A percentile compares a stretch with the other conserved stretches of the same genome.
phyloP scores from a whole-genome alignment of 1,139 yeast genomes.

The Candida sojae region DNA sequence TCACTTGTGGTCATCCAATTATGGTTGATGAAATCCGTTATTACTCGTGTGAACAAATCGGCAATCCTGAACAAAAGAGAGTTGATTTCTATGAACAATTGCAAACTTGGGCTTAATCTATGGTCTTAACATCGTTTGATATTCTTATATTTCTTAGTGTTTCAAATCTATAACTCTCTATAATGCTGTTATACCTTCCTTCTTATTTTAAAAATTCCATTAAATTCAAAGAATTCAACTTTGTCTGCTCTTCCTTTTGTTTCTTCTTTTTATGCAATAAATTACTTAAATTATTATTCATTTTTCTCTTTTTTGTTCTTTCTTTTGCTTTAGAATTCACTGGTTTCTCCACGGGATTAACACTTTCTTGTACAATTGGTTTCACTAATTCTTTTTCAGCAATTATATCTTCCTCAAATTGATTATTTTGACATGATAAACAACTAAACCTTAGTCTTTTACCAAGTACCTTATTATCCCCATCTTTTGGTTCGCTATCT shows the following conservation, averaged over 20 bases:
- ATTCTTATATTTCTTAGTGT: too few species aligned
- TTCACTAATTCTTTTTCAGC: conserved; percentile 1
- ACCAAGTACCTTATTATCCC: neutral
- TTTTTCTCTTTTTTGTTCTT: conserved; percentile 31
- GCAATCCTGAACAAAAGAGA: conserved; percentile 18
- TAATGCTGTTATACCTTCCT: too few species aligned
- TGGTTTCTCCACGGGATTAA: neutral
- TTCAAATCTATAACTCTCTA: too few species aligned
- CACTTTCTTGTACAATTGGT: conserved; percentile 9
- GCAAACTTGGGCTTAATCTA: conserved; percentile 7
- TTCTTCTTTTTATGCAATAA: conserved; percentile 47
- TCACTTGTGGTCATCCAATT: conserved; percentile 51
- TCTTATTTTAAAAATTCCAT: conserved; percentile 46
- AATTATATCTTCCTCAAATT: conserved; percentile 10
- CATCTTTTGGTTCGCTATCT: conserved; percentile 13
- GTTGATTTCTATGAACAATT: conserved; percentile 12
- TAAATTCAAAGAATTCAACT: conserved; percentile 38
- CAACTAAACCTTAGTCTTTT: conserved; percentile 10
- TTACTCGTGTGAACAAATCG: conserved; percentile 26
- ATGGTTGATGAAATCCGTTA: conserved; percentile 51
- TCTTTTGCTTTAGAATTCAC: conserved; percentile 21
- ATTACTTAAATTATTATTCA: conserved; percentile 31
- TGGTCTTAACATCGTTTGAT: too few species aligned
- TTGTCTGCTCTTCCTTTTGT: conserved; percentile 27
- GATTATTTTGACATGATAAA: conserved; percentile 7